These are phyloP conservation scores for Umbelopsis sp. DNA, from an alignment of 192 early-diverging fungal genomes.

Conservation along the genomic window DNA sequence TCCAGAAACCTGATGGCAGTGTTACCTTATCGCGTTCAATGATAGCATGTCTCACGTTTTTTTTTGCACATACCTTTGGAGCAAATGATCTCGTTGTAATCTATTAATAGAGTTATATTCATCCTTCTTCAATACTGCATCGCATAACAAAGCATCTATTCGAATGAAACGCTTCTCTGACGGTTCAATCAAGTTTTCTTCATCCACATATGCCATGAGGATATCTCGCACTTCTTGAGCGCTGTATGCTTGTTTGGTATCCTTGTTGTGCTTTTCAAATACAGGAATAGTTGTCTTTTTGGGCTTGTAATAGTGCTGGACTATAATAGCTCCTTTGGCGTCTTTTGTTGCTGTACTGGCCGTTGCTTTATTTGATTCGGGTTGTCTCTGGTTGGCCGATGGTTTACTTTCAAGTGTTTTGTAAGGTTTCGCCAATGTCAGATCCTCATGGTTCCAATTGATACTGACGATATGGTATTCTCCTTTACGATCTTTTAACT, in stretches of 20 bases:
- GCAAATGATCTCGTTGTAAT: constrained; percentile 62
- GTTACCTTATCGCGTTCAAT: not conserved
- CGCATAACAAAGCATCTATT: constrained; percentile 68
- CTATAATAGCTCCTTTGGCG: not conserved
- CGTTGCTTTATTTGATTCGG: not conserved
- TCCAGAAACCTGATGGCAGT: constrained; percentile 38
- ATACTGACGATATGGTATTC: constrained; percentile 63
- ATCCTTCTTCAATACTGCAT: constrained; percentile 67
- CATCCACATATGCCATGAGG: constrained; percentile 67
- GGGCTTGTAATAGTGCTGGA: constrained; percentile 29
- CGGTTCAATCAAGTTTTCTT: constrained; percentile 59
- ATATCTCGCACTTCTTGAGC: constrained; percentile 59
- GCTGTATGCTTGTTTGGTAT: constrained; percentile 48
- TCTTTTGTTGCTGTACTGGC: not conserved
- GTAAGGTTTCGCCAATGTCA: constrained; percentile 21
- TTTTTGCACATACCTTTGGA: constrained; percentile 28
- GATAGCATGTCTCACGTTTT: not conserved
- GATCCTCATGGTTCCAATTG: constrained; percentile 54
- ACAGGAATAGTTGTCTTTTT: constrained; percentile 21
- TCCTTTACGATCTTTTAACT: constrained; percentile 78
- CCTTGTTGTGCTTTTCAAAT: not conserved
- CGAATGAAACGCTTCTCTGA: constrained; percentile 51
- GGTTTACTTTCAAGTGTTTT: constrained; percentile 29
- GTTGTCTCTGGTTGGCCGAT: not conserved
- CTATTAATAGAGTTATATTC: constrained; percentile 61